Conservation (phyloP, 139 green algal genomes). For the Ostreobium quekettii region DNA sequence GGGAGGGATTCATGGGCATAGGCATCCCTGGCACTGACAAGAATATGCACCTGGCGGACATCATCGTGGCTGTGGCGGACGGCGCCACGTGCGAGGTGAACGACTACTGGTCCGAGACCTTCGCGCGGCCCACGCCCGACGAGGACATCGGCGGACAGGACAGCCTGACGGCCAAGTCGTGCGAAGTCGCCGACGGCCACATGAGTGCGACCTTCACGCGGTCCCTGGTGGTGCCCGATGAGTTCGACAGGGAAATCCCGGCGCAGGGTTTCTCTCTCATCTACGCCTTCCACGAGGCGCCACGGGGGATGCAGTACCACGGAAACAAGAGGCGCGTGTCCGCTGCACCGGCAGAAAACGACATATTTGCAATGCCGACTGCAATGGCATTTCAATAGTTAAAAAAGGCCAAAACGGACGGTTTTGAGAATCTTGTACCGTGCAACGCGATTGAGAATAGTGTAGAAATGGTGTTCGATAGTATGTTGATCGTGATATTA, state of each 20-base stretch:
- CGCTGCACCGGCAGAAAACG: too few relatives aligned
- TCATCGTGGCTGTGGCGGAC: not conserved
- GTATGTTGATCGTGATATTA: too few relatives aligned
- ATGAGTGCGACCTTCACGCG: conserved; percentile 10
- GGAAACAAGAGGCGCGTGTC: not conserved
- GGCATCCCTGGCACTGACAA: not conserved
- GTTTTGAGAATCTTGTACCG: too few relatives aligned
- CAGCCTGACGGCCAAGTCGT: not conserved
- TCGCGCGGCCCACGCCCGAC: not conserved
- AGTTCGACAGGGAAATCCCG: conserved; percentile 3
- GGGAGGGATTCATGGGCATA: conserved; percentile 5
- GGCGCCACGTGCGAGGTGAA: not conserved
- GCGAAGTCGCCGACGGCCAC: not conserved
- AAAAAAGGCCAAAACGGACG: too few relatives aligned
- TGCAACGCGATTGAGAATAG: too few relatives aligned
- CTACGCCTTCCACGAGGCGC: not conserved
- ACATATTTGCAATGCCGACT: too few relatives aligned
- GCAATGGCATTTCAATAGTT: too few relatives aligned
- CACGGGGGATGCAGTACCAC: conserved; percentile 9
- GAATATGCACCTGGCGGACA: conserved; percentile 11
- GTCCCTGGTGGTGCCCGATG: not conserved
- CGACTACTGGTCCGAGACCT: conserved; percentile 10
- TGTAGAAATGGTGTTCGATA: too few relatives aligned
- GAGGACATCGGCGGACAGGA: not conserved
- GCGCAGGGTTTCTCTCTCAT: not conserved